A percentile compares a stretch with the other conserved stretches of the same genome.
phyloP scores from a whole-genome alignment of 225 moss, liverwort and hornwort species.

The Thuidium tamariscinum region DNA sequence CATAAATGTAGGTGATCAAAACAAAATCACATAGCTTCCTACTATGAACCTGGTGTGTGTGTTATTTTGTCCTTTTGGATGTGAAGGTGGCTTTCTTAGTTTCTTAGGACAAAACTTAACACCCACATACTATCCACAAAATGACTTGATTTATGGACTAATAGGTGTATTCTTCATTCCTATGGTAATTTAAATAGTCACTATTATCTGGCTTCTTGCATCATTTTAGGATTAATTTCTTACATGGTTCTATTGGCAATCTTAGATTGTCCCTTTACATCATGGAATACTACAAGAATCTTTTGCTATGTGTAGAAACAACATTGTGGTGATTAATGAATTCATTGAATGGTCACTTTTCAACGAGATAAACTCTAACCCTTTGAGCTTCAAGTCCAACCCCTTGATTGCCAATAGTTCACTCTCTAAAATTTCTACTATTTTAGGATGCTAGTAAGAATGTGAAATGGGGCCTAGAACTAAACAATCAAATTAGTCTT shows the following conservation, averaged over 20 bases:
- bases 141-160: too few relatives aligned
- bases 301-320: rapidly evolving
- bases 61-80: not conserved
- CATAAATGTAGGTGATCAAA: not conserved
- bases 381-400: not conserved
- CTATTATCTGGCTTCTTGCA: not conserved
- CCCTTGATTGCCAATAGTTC: rapidly evolving
- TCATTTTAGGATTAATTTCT: too few relatives aligned
- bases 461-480: rapidly evolving
- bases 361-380: rapidly evolving
- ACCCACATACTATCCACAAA: too few relatives aligned
- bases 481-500: not conserved
- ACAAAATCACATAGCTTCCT: not conserved
- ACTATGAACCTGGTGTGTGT: too few relatives aligned
- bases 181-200: rapidly evolving
- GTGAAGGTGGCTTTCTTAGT: not conserved
- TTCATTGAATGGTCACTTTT: not conserved
- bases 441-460: not conserved
- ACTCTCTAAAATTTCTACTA: not conserved
- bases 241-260: not conserved
- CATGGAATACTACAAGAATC: rapidly evolving
- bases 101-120: rapidly evolving
- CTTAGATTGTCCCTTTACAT: rapidly evolving
- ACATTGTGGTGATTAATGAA: rapidly evolving
- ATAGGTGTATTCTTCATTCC: not conserved